A percentile compares a stretch with the other conserved stretches of the same genome.
phyloP scores from a whole-genome alignment of 108 stramenopile species.

The Pseudonitzschia pungens region DNA sequence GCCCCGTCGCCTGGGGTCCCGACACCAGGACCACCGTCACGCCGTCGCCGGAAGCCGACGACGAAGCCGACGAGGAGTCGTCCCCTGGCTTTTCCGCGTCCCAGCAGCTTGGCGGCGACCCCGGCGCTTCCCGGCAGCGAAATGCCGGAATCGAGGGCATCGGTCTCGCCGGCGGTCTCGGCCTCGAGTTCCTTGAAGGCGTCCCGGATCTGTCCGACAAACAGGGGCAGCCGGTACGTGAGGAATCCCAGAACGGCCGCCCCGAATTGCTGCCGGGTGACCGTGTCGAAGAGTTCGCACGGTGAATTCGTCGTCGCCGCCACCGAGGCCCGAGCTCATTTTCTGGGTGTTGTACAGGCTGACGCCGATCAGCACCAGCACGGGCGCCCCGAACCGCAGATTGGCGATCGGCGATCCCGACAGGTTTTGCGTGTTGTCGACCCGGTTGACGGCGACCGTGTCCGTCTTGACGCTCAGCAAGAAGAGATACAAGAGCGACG shows the following conservation, averaged over 20 bases:
- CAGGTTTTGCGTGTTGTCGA: constrained; percentile 26
- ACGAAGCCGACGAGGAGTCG: constrained; percentile 11
- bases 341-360: constrained; percentile 59
- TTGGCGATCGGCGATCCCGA: constrained; percentile 58
- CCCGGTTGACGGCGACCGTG: constrained; percentile 38
- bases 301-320: constrained; percentile 5
- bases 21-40: constrained; percentile 66
- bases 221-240: constrained; percentile 81
- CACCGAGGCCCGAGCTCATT: constrained; percentile 41
- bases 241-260: constrained; percentile 80
- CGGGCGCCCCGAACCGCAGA: constrained; percentile 69
- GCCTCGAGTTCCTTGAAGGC: constrained; percentile 37
- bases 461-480: constrained; percentile 81
- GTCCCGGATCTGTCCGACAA: constrained; percentile 64
- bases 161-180: not conserved
- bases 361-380: constrained; percentile 63
- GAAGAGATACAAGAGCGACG: constrained; percentile 69
- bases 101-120: constrained; percentile 43
- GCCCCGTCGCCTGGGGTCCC: constrained; percentile 78
- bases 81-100: constrained; percentile 13
- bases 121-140: constrained; percentile 59
- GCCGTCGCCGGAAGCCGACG: constrained; percentile 11
- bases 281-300: constrained; percentile 43
- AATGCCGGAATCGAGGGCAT: constrained; percentile 6
- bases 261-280: constrained; percentile 75